phyloP scores from a whole-genome alignment of 140 eudicot genomes.

The Erigeron philadelphicus region DNA sequence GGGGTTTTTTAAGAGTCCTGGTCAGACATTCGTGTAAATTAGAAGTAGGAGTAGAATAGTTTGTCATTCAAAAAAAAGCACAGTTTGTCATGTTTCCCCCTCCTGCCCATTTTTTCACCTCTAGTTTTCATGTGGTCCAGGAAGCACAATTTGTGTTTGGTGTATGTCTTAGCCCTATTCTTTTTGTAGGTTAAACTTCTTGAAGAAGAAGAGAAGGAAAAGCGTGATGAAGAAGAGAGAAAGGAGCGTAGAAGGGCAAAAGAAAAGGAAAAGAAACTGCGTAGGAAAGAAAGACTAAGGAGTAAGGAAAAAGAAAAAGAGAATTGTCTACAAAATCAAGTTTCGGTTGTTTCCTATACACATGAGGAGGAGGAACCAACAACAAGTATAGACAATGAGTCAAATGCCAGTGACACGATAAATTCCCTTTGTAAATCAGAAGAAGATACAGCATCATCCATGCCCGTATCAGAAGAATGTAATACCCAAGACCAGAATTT shows the following conservation, averaged over 20 bases:
- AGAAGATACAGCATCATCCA: conserved; percentile 51
- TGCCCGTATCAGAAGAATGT: conserved; percentile 50
- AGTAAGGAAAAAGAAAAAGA: conserved; percentile 69
- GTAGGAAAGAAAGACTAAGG: conserved; percentile 84
- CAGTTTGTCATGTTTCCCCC: background rate
- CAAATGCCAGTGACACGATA: conserved; percentile 28
- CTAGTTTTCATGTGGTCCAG: too few species aligned
- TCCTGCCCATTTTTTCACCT: background rate
- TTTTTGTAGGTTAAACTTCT: conserved; percentile 71
- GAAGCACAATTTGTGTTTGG: background rate
- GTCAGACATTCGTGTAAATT: too few species aligned
- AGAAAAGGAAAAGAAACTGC: conserved; percentile 86
- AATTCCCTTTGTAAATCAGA: conserved; percentile 46
- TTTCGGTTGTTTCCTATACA: conserved; percentile 23
- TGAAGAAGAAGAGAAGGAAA: conserved; percentile 97
- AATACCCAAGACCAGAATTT: conserved; percentile 33
- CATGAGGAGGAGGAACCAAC: conserved; percentile 41
- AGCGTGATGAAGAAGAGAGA: conserved; percentile 87
- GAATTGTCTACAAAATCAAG: conserved; percentile 35
- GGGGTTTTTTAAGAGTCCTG: too few species aligned
- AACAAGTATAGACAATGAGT: conserved; percentile 40
- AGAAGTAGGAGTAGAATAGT: too few species aligned
- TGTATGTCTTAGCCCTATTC: conserved; percentile 16
- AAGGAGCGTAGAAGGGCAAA: conserved; percentile 72
- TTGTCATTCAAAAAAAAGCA: background rate